Evolutionary conservation across 768 basidiomycete genomes (phyloP).

Genomic region (Hortiboletus flavorubellus): DNA sequence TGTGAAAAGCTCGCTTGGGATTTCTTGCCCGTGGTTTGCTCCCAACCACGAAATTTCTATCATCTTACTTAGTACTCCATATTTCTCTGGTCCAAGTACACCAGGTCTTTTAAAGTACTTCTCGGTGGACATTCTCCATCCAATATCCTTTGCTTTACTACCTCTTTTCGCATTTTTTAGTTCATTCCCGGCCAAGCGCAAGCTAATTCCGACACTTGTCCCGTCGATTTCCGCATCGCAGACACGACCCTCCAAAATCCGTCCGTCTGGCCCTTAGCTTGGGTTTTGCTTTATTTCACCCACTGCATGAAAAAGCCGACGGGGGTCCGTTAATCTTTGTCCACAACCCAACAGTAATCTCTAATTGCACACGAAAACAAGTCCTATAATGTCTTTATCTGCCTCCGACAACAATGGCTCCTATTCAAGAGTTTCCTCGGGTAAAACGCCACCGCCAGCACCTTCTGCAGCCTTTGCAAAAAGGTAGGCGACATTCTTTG

Average conservation of each 20-base stretch:
- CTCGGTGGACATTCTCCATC: slow-evolving; percentile 30
- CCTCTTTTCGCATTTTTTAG: slow-evolving; percentile 18
- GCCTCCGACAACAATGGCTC: slow-evolving; percentile 77
- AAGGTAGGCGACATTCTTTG: slow-evolving; percentile 48
- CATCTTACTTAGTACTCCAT: slow-evolving; percentile 39
- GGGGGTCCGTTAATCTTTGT: slow-evolving; percentile 33
- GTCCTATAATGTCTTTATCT: slow-evolving; percentile 89
- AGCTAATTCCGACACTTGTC: slow-evolving; percentile 32
- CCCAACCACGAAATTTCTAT: slow-evolving; percentile 32
- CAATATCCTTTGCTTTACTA: slow-evolving; percentile 30
- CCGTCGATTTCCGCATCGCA: slow-evolving; percentile 23
- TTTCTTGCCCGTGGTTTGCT: slow-evolving; percentile 24
- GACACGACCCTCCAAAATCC: slow-evolving; percentile 27
- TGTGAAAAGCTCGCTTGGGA: slow-evolving; percentile 32
- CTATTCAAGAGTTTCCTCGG: slow-evolving; percentile 79
- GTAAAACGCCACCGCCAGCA: slow-evolving; percentile 87
- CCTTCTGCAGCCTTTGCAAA: slow-evolving; percentile 88
- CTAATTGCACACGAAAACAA: slow-evolving; percentile 62
- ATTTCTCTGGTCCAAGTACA: slow-evolving; percentile 35
- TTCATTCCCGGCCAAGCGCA: slow-evolving; percentile 28
- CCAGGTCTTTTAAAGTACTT: slow-evolving; percentile 34
- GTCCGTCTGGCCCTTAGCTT: slow-evolving; percentile 17
- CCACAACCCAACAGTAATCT: slow-evolving; percentile 58
- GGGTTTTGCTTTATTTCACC: slow-evolving; percentile 23
- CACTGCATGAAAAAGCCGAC: slow-evolving; percentile 33